Conservation (phyloP, 1,139 yeast genomes). For the Arxiozyma slooffiae region DNA sequence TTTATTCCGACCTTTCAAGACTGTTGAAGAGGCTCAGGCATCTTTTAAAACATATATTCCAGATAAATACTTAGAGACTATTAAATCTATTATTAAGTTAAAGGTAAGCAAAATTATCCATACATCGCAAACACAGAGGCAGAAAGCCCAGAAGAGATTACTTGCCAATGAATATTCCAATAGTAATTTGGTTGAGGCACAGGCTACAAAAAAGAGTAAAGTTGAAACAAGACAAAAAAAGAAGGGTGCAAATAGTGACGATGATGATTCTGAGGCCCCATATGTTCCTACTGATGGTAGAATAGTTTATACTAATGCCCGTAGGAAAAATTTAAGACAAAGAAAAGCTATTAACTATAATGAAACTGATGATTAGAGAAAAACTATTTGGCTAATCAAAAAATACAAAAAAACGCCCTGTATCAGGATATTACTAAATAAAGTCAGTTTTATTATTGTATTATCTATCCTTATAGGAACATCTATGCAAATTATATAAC, state of each 20-base stretch:
- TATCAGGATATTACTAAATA: too few relatives aligned
- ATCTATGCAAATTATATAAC: slow-evolving; percentile 1
- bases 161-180: slow-evolving; percentile 20
- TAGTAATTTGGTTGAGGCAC: neutral
- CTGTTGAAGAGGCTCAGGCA: slow-evolving; percentile 31
- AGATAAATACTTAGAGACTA: slow-evolving; percentile 15
- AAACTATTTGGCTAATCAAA: neutral
- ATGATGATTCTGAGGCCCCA: slow-evolving; percentile 6
- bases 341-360: slow-evolving; percentile 36
- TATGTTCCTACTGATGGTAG: slow-evolving; percentile 2
- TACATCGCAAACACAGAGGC: slow-evolving; percentile 26
- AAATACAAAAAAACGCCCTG: neutral
- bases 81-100: slow-evolving; percentile 21
- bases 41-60: slow-evolving; percentile 25
- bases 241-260: slow-evolving; percentile 6
- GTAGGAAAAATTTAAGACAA: slow-evolving; percentile 40
- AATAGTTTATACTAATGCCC: slow-evolving; percentile 17
- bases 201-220: neutral
- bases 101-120: slow-evolving; percentile 23
- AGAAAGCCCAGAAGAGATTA: slow-evolving; percentile 25
- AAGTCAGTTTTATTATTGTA: neutral
- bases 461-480: neutral
- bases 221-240: slow-evolving; percentile 3
- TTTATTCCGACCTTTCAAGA: slow-evolving; percentile 47
- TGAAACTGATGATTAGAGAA: slow-evolving; percentile 25